A percentile compares a stretch with the other conserved stretches of the same genome.
phyloP scores from a whole-genome alignment of 108 stramenopile genomes.

The Licmophora abbreviata region DNA sequence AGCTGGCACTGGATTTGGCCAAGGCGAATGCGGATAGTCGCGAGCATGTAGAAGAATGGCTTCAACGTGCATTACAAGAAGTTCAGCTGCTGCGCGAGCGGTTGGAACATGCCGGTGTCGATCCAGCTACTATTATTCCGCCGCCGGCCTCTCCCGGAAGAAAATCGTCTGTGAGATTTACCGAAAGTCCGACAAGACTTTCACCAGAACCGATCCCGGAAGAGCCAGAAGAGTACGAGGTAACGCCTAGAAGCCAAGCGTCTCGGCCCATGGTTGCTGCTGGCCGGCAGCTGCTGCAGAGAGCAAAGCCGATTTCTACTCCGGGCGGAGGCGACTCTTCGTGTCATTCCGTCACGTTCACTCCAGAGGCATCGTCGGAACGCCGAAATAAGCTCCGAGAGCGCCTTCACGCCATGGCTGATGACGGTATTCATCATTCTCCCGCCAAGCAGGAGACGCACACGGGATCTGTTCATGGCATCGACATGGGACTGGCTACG shows the following conservation, averaged over 20 bases:
- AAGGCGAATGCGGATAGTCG: conserved; percentile 51
- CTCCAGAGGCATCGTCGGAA: conserved; percentile 33
- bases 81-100: conserved; percentile 29
- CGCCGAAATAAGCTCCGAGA: conserved; percentile 18
- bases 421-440: neutral
- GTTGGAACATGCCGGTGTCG: conserved; percentile 4
- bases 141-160: neutral
- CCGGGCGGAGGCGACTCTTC: conserved; percentile 4
- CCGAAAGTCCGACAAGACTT: neutral
- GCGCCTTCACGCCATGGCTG: conserved; percentile 7
- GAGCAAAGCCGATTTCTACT: conserved; percentile 1
- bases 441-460: conserved; percentile 1
- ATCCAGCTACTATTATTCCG: neutral
- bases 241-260: conserved; percentile 15
- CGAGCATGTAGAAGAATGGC: conserved; percentile 53
- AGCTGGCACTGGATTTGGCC: conserved; percentile 66
- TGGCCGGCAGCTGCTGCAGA: conserved; percentile 35
- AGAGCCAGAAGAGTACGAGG: neutral
- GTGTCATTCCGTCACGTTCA: conserved; percentile 16
- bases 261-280: conserved; percentile 37
- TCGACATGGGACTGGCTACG: neutral
- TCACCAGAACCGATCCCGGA: neutral
- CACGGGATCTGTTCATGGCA: neutral
- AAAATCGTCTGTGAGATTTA: neutral
- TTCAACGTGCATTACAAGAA: conserved; percentile 43